A percentile compares a stretch with the other conserved stretches of the same genome.
These are phyloP conservation scores for Hymenoscyphus fructigenus DNA, from an alignment of 2,329 filamentous ascomycete species.

Conservation along the genomic window DNA sequence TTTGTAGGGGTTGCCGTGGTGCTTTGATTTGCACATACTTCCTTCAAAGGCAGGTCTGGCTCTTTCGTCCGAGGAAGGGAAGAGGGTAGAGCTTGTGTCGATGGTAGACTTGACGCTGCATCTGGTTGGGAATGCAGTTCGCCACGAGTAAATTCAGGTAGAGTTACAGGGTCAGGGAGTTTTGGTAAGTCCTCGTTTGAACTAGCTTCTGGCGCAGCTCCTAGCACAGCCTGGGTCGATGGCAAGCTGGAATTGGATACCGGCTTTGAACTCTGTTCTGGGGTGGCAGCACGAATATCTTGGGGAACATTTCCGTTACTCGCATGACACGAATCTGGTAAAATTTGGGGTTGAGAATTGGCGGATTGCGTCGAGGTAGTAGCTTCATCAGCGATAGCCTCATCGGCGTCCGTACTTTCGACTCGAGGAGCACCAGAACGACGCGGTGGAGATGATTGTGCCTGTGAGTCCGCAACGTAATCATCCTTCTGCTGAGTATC, in stretches of 20 bases:
- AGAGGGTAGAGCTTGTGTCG: neutral
- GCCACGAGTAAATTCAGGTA: neutral
- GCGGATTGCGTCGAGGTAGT: neutral
- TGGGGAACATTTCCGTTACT: neutral
- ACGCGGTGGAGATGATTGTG: neutral
- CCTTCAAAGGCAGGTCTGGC: slow-evolving; percentile 22
- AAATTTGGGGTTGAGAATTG: neutral
- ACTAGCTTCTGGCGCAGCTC: neutral
- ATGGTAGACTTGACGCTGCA: neutral
- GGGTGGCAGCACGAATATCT: neutral
- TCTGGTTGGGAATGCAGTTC: neutral
- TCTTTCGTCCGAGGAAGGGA: neutral
- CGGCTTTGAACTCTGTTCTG: neutral
- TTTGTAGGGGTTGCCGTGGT: neutral
- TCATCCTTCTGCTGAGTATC: slow-evolving; percentile 31
- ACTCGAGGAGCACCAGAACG: neutral
- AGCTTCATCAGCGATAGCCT: neutral
- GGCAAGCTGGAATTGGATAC: neutral
- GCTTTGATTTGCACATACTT: slow-evolving; percentile 18
- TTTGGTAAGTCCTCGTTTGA: neutral
- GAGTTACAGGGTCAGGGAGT: neutral
- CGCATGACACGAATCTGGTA: neutral
- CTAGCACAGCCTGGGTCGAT: neutral
- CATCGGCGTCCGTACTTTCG: neutral
- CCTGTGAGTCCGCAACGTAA: slow-evolving; percentile 27